Base-by-base conservation (phyloP, 306 rosid species). In the Erythrophleum fordii region DNA sequence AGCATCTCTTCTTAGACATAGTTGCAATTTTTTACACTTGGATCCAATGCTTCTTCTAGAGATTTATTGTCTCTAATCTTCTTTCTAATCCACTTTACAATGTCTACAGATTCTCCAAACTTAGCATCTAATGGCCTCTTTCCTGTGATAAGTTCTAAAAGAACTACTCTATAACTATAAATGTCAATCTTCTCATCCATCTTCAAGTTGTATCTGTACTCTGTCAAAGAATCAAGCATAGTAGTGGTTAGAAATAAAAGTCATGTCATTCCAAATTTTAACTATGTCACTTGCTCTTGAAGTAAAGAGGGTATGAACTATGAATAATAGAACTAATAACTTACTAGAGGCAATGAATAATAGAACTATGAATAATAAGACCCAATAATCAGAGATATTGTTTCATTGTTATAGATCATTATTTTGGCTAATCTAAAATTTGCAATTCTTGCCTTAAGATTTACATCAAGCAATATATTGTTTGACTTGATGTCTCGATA, bases 331-430 rank as follows among this genome's bases (percentile, higher is more conserved):
- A 77, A 51, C 59, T 12, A 10, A 64, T 53, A 70, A 87, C 94
- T 91, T 72, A 91, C 99, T 98, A 3, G 98, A 98, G 74, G 98
- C 99, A 70, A 95, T 93, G 90, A n/a, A n/a, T n/a, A n/a, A n/a
- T n/a, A n/a, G n/a, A n/a, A n/a, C n/a, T n/a, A n/a, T n/a, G n/a
- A n/a, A n/a, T n/a, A n/a, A n/a, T 95, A 95, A 22, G 99, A 95
- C 53, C 99, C 98, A 48, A 93, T 98, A 82, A 95, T 92, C 94
- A 90, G 89, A 74, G 99, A 93, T 65, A 95, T 90, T 0, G 99
- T 95, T 81, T 95, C 98, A 48, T 95, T 95, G 85, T 92, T 95
- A 51, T 86, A 73, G 80, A 85, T 81, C 98, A 95, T 93, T 94
- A 87, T 93, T 81, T 95, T 86, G 60, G 99, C 99, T 81, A 95